A percentile compares a stretch with the other conserved stretches of the same genome.
Conservation (phyloP, 2,329 filamentous ascomycete species). For the Cyphellophora attinorum region DNA sequence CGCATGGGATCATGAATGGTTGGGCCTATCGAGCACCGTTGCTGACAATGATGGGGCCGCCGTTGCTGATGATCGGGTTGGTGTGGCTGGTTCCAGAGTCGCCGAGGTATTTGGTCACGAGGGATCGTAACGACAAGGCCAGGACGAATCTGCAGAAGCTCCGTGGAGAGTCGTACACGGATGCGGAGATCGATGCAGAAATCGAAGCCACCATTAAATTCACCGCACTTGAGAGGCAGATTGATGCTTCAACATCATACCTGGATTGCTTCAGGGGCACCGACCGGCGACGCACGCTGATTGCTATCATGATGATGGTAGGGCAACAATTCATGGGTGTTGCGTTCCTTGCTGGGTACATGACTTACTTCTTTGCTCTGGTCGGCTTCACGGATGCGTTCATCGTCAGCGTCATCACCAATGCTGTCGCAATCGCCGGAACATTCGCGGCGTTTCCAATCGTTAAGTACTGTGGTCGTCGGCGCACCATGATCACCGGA, state of each 20-base stretch:
- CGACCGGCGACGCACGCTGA: conserved; percentile 39
- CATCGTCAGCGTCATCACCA: conserved; percentile 41
- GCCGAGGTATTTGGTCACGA: conserved; percentile 21
- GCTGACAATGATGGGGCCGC: conserved; percentile 18
- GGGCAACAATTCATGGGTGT: conserved; percentile 36
- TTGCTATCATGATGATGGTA: conserved; percentile 41
- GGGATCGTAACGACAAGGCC: conserved; percentile 11
- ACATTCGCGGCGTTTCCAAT: too few relatives aligned
- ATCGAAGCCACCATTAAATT: conserved; percentile 13
- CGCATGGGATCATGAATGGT: conserved; percentile 22
- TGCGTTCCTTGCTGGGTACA: conserved; percentile 43
- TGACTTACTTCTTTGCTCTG: conserved; percentile 32
- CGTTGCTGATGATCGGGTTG: conserved; percentile 16
- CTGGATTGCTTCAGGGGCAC: conserved; percentile 23
- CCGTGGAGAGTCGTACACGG: conserved; percentile 4
- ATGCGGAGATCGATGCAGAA: conserved; percentile 10
- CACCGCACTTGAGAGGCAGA: conserved; percentile 12
- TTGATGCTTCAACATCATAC: conserved; percentile 8
- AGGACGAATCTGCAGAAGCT: conserved; percentile 3
- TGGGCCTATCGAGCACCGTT: conserved; percentile 20
- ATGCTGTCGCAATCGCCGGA: too few relatives aligned
- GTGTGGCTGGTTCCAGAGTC: conserved; percentile 22
- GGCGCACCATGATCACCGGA: too few relatives aligned
- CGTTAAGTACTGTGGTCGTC: too few relatives aligned
- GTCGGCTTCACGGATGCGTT: conserved; percentile 37